phyloP scores from a whole-genome alignment of 306 rosid genomes.

The Aeschynomene evenia region DNA sequence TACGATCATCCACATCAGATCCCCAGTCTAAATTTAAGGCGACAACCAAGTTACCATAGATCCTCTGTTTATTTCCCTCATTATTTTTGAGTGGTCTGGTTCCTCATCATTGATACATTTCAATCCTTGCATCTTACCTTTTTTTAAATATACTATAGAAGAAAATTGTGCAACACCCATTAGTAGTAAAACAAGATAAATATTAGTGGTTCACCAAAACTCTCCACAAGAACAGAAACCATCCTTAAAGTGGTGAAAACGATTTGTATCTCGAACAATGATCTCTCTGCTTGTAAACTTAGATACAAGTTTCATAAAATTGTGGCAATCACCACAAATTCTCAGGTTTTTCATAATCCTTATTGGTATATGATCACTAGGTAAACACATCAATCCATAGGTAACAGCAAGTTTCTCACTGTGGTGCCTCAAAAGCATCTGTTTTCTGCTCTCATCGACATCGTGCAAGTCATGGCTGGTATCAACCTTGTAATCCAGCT shows the following conservation, averaged over 20 bases:
- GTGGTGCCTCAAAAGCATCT: constrained; percentile 70
- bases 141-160: too few species aligned
- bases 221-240: constrained; percentile 69
- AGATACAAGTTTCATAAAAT: constrained; percentile 71
- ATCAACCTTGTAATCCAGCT: constrained; percentile 57
- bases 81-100: background rate
- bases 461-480: constrained; percentile 61
- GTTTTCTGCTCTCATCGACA: constrained; percentile 67
- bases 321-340: constrained; percentile 90
- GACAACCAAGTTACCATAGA: too few species aligned
- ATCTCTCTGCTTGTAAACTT: constrained; percentile 51
- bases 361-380: constrained; percentile 58
- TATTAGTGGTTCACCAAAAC: constrained; percentile 60
- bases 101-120: background rate
- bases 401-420: constrained; percentile 86
- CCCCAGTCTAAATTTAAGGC: too few species aligned
- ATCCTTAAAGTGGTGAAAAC: constrained; percentile 72
- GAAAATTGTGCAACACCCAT: background rate
- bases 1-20: too few species aligned
- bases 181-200: background rate
- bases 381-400: constrained; percentile 72
- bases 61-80: background rate
- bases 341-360: constrained; percentile 91
- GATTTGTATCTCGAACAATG: constrained; percentile 73
- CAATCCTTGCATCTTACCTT: background rate